phyloP scores from a whole-genome alignment of 2,329 filamentous ascomycete genomes.

The Fusarium oligoseptatum region DNA sequence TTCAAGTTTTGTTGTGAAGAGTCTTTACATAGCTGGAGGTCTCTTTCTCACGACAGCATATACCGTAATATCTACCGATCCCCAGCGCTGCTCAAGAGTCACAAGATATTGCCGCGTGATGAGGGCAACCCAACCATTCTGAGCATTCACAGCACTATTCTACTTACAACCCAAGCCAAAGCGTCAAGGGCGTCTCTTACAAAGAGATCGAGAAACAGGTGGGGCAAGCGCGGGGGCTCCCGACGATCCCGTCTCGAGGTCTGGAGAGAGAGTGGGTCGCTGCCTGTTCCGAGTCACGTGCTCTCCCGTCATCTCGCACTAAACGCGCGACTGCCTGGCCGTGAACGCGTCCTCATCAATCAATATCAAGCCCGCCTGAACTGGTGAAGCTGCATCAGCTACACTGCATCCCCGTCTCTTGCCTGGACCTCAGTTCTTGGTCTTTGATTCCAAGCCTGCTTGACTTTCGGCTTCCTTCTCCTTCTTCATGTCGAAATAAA shows the following conservation, averaged over 20 bases:
- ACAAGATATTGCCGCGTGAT: constrained; percentile 7
- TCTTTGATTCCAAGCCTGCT: background rate
- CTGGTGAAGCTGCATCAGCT: constrained; percentile 14
- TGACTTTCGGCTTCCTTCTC: background rate
- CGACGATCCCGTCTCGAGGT: constrained; percentile 4
- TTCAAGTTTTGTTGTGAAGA: background rate
- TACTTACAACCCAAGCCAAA: background rate
- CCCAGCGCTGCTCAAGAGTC: background rate
- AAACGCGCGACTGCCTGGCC: constrained; percentile 42
- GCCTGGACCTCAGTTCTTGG: background rate
- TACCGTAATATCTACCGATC: background rate
- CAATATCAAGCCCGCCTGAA: constrained; percentile 22
- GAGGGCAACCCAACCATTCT: background rate
- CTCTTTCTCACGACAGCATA: background rate
- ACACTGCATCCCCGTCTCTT: background rate
- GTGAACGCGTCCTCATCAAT: constrained; percentile 42
- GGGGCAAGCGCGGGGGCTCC: constrained; percentile 31
- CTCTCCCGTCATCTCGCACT: constrained; percentile 45
- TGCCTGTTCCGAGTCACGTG: constrained; percentile 43
- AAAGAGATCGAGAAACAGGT: constrained; percentile 11
- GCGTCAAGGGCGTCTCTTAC: background rate
- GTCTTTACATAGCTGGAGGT: background rate
- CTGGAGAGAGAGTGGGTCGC: constrained; percentile 8
- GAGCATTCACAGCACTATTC: background rate
- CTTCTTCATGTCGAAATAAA: constrained; percentile 45